Percentiles rank a stretch among this genome's conserved stretches.
Conservation (phyloP, 2,329 filamentous ascomycete species). For the Ophiostoma australiae region DNA sequence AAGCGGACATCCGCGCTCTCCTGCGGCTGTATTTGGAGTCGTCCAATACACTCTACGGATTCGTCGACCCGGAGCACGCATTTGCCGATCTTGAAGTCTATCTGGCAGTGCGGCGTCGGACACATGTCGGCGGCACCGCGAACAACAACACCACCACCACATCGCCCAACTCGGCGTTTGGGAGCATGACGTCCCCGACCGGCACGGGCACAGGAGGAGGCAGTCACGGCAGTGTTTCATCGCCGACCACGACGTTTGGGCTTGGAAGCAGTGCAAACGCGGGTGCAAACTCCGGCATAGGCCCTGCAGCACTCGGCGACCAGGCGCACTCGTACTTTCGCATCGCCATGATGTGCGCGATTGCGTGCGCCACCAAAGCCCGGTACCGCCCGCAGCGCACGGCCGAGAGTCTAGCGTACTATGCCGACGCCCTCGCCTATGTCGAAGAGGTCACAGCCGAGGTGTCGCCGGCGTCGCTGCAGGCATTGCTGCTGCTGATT, state of each 20-base stretch:
- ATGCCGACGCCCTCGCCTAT: constrained; percentile 23
- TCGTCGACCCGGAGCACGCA: constrained; percentile 31
- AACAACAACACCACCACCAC: constrained; percentile 3
- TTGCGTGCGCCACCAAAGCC: constrained; percentile 32
- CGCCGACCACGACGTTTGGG: background rate
- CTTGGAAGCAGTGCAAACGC: background rate
- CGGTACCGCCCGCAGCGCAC: constrained; percentile 29
- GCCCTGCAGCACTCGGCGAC: constrained; percentile 24
- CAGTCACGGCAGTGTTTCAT: background rate
- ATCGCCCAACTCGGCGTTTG: constrained; percentile 27
- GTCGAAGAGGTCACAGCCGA: constrained; percentile 28
- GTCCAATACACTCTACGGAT: constrained; percentile 32
- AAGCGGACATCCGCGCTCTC: constrained; percentile 26
- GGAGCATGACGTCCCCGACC: background rate
- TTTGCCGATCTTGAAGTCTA: constrained; percentile 29
- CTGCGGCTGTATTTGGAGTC: constrained; percentile 32
- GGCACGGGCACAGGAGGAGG: background rate
- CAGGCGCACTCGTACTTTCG: constrained; percentile 34
- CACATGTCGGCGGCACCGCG: background rate
- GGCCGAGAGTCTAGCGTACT: constrained; percentile 25
- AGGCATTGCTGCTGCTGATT: constrained; percentile 26
- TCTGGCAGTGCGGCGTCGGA: constrained; percentile 26
- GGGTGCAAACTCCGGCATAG: background rate
- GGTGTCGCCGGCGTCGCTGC: constrained; percentile 25
- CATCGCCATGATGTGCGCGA: constrained; percentile 35